Evolutionary conservation across 352 stramenopile genomes (phyloP).

Genomic region (Phytophthora idaei): DNA sequence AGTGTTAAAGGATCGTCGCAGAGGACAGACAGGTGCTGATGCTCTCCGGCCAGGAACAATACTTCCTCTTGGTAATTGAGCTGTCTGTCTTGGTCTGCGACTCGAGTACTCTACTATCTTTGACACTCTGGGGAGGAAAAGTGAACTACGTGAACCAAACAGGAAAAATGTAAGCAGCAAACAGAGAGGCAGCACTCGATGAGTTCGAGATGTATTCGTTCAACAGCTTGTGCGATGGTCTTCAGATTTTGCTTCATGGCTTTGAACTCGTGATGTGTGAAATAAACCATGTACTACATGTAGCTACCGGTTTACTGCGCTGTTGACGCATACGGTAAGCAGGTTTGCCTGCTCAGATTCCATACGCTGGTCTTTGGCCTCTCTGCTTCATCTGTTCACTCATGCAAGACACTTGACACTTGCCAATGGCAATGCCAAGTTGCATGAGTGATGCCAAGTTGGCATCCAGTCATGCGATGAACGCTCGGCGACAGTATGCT

Average conservation of each 20-base stretch:
- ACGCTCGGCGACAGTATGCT: background rate
- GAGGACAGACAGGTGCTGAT: background rate
- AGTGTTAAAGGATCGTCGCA: slow-evolving; percentile 4
- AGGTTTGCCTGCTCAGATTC: too few relatives aligned
- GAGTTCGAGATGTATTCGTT: slow-evolving; percentile 38
- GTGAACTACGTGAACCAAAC: slow-evolving; percentile 19
- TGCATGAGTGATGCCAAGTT: too few relatives aligned
- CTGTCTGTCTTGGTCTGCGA: too few relatives aligned
- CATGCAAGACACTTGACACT: too few relatives aligned
- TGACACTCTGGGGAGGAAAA: slow-evolving; percentile 15
- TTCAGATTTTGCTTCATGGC: background rate
- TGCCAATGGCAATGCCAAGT: background rate
- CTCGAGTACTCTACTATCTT: slow-evolving; percentile 1
- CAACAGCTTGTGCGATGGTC: slow-evolving; percentile 19
- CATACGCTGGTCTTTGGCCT: background rate
- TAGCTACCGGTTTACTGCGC: too few relatives aligned
- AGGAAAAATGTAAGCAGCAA: slow-evolving; percentile 19
- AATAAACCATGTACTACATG: too few relatives aligned
- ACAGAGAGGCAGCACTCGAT: slow-evolving; percentile 29
- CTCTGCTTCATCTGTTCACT: background rate
- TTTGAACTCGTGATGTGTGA: background rate
- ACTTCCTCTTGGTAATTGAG: too few relatives aligned
- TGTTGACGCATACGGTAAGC: slow-evolving; percentile 1
- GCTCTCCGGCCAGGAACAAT: too few relatives aligned
- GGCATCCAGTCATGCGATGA: too few relatives aligned